Evolutionary conservation across 139 green algal species (phyloP).

Genomic region (Auxenochlorella pyrenoidosa): DNA sequence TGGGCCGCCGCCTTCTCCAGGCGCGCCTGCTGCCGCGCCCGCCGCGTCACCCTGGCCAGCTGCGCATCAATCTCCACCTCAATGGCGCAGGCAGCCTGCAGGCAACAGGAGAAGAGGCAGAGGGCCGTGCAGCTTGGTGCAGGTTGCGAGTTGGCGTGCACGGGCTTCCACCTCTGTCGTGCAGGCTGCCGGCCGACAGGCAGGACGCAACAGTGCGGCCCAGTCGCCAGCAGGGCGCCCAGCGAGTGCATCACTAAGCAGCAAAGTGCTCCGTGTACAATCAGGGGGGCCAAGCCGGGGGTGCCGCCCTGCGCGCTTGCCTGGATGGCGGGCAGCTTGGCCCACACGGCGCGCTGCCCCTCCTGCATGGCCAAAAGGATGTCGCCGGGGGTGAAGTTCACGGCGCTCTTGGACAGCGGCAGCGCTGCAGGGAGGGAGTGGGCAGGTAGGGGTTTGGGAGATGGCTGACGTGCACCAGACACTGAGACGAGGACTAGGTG

Average conservation of each 20-base stretch:
- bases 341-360: conserved; percentile 84
- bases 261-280: no score
- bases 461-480: background rate
- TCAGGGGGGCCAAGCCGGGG: no score
- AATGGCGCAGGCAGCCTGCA: conserved; percentile 83
- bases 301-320: background rate
- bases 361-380: conserved; percentile 73
- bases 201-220: no score
- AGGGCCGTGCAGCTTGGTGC: no score
- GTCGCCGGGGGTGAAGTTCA: conserved; percentile 61
- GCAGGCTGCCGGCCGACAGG: background rate
- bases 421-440: background rate
- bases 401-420: background rate
- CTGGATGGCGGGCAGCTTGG: conserved; percentile 80
- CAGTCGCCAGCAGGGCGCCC: no score
- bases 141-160: no score
- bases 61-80: conserved; percentile 81
- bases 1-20: conserved; percentile 55
- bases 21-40: background rate
- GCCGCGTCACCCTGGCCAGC: conserved; percentile 3
- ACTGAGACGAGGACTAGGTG: no score
- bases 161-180: no score
- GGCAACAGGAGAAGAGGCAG: background rate
- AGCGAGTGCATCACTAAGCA: no score
- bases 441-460: background rate